phyloP scores from a whole-genome alignment of 1,284 basidiomycete species.

The Apiotrichum domesticum region DNA sequence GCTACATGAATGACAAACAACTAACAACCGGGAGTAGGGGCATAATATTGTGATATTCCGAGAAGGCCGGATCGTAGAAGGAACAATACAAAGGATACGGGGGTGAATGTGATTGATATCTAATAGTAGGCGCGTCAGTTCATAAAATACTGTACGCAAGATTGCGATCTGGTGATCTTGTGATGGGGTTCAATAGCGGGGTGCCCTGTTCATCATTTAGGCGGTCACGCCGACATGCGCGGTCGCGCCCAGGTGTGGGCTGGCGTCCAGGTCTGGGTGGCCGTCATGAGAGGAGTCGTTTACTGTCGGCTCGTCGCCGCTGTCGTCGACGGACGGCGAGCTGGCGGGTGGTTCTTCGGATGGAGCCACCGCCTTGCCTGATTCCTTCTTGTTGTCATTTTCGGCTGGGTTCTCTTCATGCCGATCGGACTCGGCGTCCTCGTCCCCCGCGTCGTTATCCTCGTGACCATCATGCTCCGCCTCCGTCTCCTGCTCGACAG shows the following conservation, averaged over 20 bases:
- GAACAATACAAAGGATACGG: background rate
- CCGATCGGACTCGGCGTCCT: too few species aligned
- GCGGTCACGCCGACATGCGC: background rate
- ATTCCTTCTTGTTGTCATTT: too few species aligned
- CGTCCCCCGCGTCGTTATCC: too few species aligned
- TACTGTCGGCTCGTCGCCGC: background rate
- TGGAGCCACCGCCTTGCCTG: background rate
- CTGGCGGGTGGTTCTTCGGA: background rate
- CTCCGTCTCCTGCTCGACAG: background rate
- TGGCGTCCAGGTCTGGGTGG: background rate
- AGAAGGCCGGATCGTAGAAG: background rate
- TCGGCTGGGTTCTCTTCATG: too few species aligned
- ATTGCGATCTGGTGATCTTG: too few species aligned
- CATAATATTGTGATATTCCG: background rate
- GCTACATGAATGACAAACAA: conserved; percentile 1
- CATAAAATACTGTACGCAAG: too few species aligned
- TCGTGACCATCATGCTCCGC: background rate
- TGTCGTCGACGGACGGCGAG: background rate
- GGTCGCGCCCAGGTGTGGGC: background rate
- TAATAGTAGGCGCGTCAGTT: background rate
- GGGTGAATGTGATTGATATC: background rate
- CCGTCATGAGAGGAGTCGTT: conserved; percentile 1
- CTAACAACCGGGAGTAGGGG: background rate
- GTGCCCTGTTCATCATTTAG: background rate
- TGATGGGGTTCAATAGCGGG: too few species aligned